phyloP scores from a whole-genome alignment of 2,329 filamentous ascomycete genomes.

The Tolypocladium ophioglossoides region DNA sequence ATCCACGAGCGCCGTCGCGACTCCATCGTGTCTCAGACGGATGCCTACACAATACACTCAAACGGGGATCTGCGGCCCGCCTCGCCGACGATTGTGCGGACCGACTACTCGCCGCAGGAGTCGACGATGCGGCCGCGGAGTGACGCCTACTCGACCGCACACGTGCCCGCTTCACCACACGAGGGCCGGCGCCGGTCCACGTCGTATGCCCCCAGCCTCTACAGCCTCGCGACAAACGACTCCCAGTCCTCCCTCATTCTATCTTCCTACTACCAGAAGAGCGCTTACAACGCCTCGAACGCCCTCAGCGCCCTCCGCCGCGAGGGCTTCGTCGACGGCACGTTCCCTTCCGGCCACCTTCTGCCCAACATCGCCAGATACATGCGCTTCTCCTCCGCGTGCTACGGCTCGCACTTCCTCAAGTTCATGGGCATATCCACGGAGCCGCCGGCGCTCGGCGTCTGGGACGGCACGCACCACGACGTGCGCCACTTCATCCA shows the following conservation, averaged over 20 bases:
- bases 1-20: constrained; percentile 39
- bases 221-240: constrained; percentile 46
- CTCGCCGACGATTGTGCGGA: constrained; percentile 27
- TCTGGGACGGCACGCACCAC: constrained; percentile 39
- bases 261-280: constrained; percentile 36
- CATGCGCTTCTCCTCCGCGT: constrained; percentile 56
- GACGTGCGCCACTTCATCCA: constrained; percentile 54
- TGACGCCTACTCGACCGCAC: constrained; percentile 6
- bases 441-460: constrained; percentile 31
- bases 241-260: constrained; percentile 44
- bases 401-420: constrained; percentile 54
- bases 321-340: constrained; percentile 44
- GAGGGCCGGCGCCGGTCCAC: constrained; percentile 13
- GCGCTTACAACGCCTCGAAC: constrained; percentile 35
- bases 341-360: constrained; percentile 49
- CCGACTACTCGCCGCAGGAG: constrained; percentile 14
- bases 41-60: constrained; percentile 42
- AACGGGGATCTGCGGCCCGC: constrained; percentile 31
- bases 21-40: constrained; percentile 45
- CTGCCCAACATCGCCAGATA: constrained; percentile 53
- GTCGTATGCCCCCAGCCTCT: constrained; percentile 42
- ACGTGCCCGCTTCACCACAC: constrained; percentile 11
- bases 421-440: constrained; percentile 51
- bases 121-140: constrained; percentile 8
- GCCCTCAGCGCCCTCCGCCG: constrained; percentile 37